phyloP scores from a whole-genome alignment of 345 rosid genomes.

The Cardamine occulta region DNA sequence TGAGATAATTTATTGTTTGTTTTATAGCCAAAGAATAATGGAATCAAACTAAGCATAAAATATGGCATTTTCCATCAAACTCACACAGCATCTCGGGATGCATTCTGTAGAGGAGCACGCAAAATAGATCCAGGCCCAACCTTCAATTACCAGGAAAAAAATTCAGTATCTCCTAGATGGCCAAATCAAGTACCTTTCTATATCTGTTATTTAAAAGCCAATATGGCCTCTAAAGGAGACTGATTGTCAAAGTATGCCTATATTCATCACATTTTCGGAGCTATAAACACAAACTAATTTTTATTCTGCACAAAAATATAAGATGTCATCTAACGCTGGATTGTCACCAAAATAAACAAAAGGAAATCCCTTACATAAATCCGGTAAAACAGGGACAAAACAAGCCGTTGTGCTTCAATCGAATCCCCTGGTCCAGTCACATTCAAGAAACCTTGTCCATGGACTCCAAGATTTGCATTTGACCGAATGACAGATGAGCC shows the following conservation, averaged over 20 bases:
- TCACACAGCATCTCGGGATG: conserved; percentile 83
- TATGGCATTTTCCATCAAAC: conserved; percentile 42
- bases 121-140: conserved; percentile 91
- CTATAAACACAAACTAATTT: conserved; percentile 27
- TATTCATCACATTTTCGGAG: conserved; percentile 19
- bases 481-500: conserved; percentile 92
- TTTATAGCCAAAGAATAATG: not conserved
- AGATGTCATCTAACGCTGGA: conserved; percentile 24
- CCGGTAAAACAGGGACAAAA: conserved; percentile 88
- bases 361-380: conserved; percentile 70
- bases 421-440: conserved; percentile 88
- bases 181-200: conserved; percentile 24
- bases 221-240: conserved; percentile 14
- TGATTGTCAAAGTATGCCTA: conserved; percentile 11
- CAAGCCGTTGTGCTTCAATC: conserved; percentile 94
- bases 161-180: conserved; percentile 14
- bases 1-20: conserved; percentile 21
- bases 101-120: conserved; percentile 89
- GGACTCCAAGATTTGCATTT: conserved; percentile 95
- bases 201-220: conserved; percentile 24
- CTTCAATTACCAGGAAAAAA: conserved; percentile 50
- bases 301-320: conserved; percentile 11
- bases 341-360: conserved; percentile 23
- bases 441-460: conserved; percentile 96
- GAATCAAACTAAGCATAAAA: conserved; percentile 27